These are phyloP conservation scores for Adiantum capillusveneris DNA, from an alignment of 75 land plant genomes.

Conservation along the genomic window DNA sequence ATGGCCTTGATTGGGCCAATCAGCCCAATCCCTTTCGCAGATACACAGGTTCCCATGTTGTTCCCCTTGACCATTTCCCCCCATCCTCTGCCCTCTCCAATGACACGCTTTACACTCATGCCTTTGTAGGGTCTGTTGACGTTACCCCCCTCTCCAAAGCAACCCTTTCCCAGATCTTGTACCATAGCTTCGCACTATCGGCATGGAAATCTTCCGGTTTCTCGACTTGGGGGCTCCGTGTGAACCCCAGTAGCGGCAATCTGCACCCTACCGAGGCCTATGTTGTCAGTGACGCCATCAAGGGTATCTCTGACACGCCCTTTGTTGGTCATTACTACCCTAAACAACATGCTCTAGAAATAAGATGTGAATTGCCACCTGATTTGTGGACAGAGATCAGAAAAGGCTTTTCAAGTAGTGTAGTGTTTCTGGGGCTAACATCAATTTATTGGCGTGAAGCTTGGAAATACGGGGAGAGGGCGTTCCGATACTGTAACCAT, in stretches of 20 bases:
- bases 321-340: constrained; percentile 93
- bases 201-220: constrained; percentile 88
- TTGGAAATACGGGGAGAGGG: constrained; percentile 98
- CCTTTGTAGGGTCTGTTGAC: constrained; percentile 22
- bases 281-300: constrained; percentile 50
- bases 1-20: constrained; percentile 92
- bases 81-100: background rate
- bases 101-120: constrained; percentile 15
- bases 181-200: constrained; percentile 82
- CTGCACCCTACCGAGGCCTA: constrained; percentile 94
- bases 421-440: constrained; percentile 51
- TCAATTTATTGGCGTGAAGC: constrained; percentile 97
- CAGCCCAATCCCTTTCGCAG: constrained; percentile 97
- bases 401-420: constrained; percentile 26
- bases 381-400: constrained; percentile 21
- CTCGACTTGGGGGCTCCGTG: constrained; percentile 95
- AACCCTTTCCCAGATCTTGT: constrained; percentile 71
- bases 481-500: constrained; percentile 93
- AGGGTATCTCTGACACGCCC: constrained; percentile 31
- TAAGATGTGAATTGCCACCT: constrained; percentile 39
- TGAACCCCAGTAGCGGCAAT: constrained; percentile 95
- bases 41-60: constrained; percentile 46
- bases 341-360: constrained; percentile 80
- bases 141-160: constrained; percentile 33
- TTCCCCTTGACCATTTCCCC: constrained; percentile 50